Conservation (phyloP, 2,329 filamentous ascomycete species). For the Pseudogymnoascus sp. region DNA sequence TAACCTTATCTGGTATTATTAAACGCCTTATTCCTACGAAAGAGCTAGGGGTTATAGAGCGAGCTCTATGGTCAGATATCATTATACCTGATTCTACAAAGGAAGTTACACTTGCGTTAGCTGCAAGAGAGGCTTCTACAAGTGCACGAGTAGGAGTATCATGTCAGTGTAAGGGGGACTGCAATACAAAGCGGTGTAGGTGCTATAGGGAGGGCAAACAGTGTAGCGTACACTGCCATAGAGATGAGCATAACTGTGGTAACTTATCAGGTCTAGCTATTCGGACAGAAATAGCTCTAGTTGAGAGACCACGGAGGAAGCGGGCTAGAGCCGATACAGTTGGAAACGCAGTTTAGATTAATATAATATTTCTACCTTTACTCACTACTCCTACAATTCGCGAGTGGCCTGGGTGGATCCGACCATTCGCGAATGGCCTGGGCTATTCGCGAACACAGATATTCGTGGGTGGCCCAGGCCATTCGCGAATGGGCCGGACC, state of each 20-base stretch:
- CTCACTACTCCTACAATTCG: neutral
- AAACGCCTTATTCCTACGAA: no score
- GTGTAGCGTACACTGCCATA: constrained; percentile 3
- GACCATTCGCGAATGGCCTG: neutral
- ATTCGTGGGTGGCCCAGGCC: neutral
- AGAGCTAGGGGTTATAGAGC: no score
- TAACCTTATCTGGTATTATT: no score
- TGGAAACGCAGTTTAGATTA: neutral
- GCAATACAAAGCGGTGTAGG: neutral
- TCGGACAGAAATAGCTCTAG: neutral
- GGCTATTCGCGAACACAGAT: no score
- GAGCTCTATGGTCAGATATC: no score
- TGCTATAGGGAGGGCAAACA: neutral
- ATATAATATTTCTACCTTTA: neutral
- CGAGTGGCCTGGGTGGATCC: neutral
- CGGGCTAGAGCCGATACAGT: neutral
- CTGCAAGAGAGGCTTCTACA: neutral
- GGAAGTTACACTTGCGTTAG: neutral
- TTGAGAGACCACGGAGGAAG: neutral
- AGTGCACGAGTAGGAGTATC: neutral
- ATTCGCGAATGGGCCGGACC: neutral
- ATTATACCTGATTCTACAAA: neutral
- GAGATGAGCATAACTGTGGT: neutral
- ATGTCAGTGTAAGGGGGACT: neutral
- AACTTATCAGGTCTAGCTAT: neutral